A percentile compares a stretch with the other conserved stretches of the same genome.
Conservation (phyloP, 768 basidiomycete genomes). For the Saitozyma sp. region DNA sequence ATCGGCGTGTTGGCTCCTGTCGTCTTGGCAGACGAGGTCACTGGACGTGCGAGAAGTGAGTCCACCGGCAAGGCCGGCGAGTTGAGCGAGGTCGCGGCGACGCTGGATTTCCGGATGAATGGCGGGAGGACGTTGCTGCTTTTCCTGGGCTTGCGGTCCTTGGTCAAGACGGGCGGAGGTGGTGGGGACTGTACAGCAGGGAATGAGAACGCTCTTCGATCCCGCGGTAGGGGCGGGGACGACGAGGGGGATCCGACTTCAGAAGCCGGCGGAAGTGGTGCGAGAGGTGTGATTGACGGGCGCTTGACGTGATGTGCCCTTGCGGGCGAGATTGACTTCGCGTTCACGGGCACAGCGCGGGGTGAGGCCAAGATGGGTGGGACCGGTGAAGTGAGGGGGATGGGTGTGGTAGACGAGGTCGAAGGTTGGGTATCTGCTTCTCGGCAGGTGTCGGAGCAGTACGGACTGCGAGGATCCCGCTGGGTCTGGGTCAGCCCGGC, state of each 20-base stretch:
- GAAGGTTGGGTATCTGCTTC: slow-evolving; percentile 16
- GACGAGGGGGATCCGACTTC: not conserved
- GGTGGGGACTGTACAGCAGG: slow-evolving; percentile 24
- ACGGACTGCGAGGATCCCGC: slow-evolving; percentile 31
- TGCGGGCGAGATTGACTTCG: not conserved
- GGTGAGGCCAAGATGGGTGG: not conserved
- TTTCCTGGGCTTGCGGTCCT: slow-evolving; percentile 6
- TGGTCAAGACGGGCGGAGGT: slow-evolving; percentile 9
- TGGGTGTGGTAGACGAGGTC: slow-evolving; percentile 1
- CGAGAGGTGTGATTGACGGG: not conserved
- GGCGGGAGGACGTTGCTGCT: slow-evolving; percentile 21
- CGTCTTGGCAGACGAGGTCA: slow-evolving; percentile 25
- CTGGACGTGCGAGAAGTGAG: slow-evolving; percentile 1
- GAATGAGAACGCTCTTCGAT: slow-evolving; percentile 45
- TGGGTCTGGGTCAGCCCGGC: not conserved
- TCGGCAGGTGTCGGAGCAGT: slow-evolving; percentile 44
- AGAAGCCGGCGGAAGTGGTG: not conserved
- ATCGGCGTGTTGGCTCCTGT: slow-evolving; percentile 40
- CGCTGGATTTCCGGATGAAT: slow-evolving; percentile 25
- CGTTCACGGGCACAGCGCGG: not conserved
- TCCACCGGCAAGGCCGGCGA: slow-evolving; percentile 3
- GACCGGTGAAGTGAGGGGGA: slow-evolving; percentile 8
- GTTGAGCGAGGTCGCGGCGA: slow-evolving; percentile 8
- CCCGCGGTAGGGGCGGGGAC: slow-evolving; percentile 12
- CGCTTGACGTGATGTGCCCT: not conserved